Base-by-base conservation (phyloP, 1,284 basidiomycete species). In the Melampsora larici-populina region DNA sequence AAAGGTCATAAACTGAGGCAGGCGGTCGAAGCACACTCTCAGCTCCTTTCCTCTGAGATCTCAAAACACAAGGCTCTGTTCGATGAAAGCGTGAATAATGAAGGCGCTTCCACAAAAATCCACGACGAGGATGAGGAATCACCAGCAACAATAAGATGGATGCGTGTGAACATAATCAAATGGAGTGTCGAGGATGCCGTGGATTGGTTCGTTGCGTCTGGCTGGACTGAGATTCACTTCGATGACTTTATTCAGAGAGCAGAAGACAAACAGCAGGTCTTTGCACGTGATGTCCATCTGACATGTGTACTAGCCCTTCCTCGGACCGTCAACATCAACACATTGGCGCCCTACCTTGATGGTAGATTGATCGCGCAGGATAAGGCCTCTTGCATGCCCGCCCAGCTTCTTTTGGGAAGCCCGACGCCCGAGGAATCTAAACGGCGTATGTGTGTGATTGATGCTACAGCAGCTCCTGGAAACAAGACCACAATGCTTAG, bases 401-500 rank as follows among this genome's bases (percentile, higher is more conserved):
- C 96, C 0, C 86, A 89, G 74, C 88, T 98, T 5, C 87, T 97
- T 15, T 79, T 82, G n/a, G 75, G 70, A 78, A 9, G 79, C 43
- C 84, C 87, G 64, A 89, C 91, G 74, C 66, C 49, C 15, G 1
- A 83, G 81, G 64, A 29, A 2, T 62, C 46, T 26, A 1, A 83
- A 81, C 58, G 21, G 2, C 76, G 51, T 3, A 71, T 51, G 1
- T 31, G 43, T 24, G 92, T 94, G 48, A 90, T 99, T 67, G 97
- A 99, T 84, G 95, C 93, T 5, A 99, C 95, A 36, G 91, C 95
- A 62, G 96, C 97, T 0, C 97, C 96, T 0, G 97, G 97, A 0
- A 99, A 99, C 85, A 99, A 99, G 86, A 99, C 97, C 0, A 92
- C 92, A 6, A 93, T 97, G 84, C 85, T 99, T 17, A 91, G 91